phyloP scores from a whole-genome alignment of 257 asterid genomes.

The Oldenlandia corymbosa region DNA sequence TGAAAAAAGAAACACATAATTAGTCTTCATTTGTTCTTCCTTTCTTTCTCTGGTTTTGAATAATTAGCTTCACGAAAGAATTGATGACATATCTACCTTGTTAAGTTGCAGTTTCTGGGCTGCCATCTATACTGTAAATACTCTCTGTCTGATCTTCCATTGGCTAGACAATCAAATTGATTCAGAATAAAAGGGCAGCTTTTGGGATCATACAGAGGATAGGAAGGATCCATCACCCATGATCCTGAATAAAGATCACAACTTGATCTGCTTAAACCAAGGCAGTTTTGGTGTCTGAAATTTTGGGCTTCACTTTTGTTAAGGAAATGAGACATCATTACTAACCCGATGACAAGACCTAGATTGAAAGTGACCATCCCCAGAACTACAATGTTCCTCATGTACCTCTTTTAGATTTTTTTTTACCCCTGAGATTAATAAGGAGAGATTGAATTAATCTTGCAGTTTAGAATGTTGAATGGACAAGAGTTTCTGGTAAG shows the following conservation, averaged over 20 bases:
- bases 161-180: slow-evolving; percentile 21
- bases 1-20: too few relatives aligned
- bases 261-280: too few relatives aligned
- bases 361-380: not conserved
- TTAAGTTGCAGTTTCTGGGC: slow-evolving; percentile 20
- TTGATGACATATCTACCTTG: slow-evolving; percentile 16
- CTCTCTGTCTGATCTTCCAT: slow-evolving; percentile 27
- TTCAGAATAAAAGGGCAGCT: slow-evolving; percentile 27
- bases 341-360: not conserved
- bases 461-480: too few relatives aligned
- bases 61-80: too few relatives aligned
- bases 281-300: not conserved
- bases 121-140: slow-evolving; percentile 32
- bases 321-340: not conserved
- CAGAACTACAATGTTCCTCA: not conserved
- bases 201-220: slow-evolving; percentile 24
- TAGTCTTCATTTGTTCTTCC: too few relatives aligned
- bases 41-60: too few relatives aligned
- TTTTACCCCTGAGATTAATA: too few relatives aligned
- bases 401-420: too few relatives aligned
- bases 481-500: not conserved
- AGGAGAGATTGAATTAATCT: too few relatives aligned
- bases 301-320: not conserved
- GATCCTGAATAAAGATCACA: slow-evolving; percentile 26
- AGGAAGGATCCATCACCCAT: slow-evolving; percentile 29